Base-by-base conservation (phyloP, 768 basidiomycete genomes). In the Pluteus cervinus region DNA sequence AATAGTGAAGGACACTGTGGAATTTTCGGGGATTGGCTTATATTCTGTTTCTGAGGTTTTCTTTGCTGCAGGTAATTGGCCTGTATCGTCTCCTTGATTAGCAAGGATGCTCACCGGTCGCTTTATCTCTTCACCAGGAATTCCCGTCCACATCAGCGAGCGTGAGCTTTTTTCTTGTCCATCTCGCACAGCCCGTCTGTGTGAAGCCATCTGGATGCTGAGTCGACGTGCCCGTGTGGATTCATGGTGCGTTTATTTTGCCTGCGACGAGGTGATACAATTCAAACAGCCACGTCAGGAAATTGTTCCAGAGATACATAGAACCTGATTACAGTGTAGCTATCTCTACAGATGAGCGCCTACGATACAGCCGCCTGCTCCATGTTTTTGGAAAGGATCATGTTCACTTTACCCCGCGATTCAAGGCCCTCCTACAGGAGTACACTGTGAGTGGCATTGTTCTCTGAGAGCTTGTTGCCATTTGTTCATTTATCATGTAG, bases 31-130 rank as follows among this genome's bases (percentile, higher is more conserved):
- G 0, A 33, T 53, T 22, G 50, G 52, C 16, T 45, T 53, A 1
- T 53, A 53, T 30, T 51, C 50, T 0, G 44, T 42, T 4, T 43
- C 33, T 24, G 53, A 54, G 32, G 17, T 50, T 2, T 48, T 52
- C 14, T 50, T 48, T 24, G 39, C 36, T 32, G 49, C 46, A 12
- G 53, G 53, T 52, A 12, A 12, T 24, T 26, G n/a, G 7, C 14
- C 11, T 33, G 11, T 8, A 0, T 42, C 6, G 8, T 28, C 26
- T 8, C 20, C n/a, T 36, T 16, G 20, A 3, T 14, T 37, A 14
- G n/a, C n/a, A n/a, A n/a, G n/a, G n/a, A n/a, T n/a, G n/a, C n/a
- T n/a, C n/a, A n/a, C n/a, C n/a, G n/a, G n/a, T n/a, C n/a, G 8
- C 33, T 30, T 7, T 37, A 7, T 20, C 9, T 15, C 15, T 18